These are phyloP conservation scores for Helenozyma baotianmanensis DNA, from an alignment of 805 yeast species.

Conservation along the genomic window DNA sequence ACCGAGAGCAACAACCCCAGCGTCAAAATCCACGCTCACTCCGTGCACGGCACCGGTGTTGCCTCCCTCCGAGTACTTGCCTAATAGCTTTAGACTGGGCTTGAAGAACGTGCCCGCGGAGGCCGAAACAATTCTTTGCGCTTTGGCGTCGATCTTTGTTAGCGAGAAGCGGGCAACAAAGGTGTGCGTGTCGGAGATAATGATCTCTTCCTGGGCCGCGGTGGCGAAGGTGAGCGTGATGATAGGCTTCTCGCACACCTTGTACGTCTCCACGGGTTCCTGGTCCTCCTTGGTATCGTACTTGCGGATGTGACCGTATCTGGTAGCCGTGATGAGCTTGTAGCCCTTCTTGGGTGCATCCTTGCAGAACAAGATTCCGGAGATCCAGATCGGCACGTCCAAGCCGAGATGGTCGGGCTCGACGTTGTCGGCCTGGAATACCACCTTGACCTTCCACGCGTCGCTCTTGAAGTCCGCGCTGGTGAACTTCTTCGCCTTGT, in stretches of 20 bases:
- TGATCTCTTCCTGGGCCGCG: constrained; percentile 33
- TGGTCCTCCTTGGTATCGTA: constrained; percentile 68
- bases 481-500: constrained; percentile 14
- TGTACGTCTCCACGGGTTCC: constrained; percentile 58
- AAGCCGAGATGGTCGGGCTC: constrained; percentile 72
- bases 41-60: constrained; percentile 74
- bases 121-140: constrained; percentile 34
- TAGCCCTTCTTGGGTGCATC: constrained; percentile 33
- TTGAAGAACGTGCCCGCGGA: constrained; percentile 43
- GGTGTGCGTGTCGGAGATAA: constrained; percentile 71
- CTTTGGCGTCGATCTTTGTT: constrained; percentile 30
- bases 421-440: constrained; percentile 81
- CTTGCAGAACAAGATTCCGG: constrained; percentile 47
- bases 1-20: constrained; percentile 60
- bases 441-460: constrained; percentile 16
- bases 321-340: constrained; percentile 61
- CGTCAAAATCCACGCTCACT: constrained; percentile 38
- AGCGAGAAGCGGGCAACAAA: constrained; percentile 53
- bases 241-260: constrained; percentile 53
- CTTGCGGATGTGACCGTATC: constrained; percentile 68
- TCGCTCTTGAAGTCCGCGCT: constrained; percentile 14
- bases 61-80: constrained; percentile 51
- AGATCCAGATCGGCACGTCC: constrained; percentile 78
- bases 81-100: constrained; percentile 50
- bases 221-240: constrained; percentile 37